Evolutionary conservation across 306 rosid species (phyloP).

Genomic region (Quercus mongolica): DNA sequence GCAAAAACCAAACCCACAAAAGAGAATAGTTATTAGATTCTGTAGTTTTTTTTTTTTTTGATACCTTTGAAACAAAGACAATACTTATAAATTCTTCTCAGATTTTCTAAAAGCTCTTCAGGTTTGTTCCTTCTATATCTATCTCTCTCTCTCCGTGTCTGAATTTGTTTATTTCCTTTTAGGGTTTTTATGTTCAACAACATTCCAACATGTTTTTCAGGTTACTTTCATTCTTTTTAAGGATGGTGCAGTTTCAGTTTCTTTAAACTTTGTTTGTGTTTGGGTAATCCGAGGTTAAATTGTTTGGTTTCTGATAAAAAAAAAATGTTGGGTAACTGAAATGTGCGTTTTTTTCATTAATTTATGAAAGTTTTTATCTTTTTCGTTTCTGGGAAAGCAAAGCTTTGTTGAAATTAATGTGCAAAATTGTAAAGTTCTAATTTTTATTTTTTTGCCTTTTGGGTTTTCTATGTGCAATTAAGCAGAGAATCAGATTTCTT

Average conservation of each 20-base stretch:
- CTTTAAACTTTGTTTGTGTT: neutral
- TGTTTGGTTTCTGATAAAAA: neutral
- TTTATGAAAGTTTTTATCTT: neutral
- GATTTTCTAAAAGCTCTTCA: constrained; percentile 13
- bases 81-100: neutral
- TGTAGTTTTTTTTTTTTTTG: neutral
- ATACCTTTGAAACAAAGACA: constrained; percentile 11
- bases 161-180: constrained; percentile 16
- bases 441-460: neutral
- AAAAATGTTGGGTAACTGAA: neutral
- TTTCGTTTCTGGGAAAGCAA: neutral
- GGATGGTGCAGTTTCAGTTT: neutral
- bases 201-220: constrained; percentile 20
- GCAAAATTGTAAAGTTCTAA: too few species aligned
- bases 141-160: neutral
- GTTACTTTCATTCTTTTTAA: neutral
- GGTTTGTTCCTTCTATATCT: neutral
- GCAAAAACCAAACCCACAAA: neutral
- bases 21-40: too few species aligned
- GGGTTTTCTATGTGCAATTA: neutral
- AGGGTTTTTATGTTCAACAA: constrained; percentile 41
- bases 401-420: neutral
- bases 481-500: neutral
- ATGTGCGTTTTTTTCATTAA: neutral
- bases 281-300: neutral